phyloP scores from a whole-genome alignment of 2,329 filamentous ascomycete genomes.

The Aspergillus ruber region DNA sequence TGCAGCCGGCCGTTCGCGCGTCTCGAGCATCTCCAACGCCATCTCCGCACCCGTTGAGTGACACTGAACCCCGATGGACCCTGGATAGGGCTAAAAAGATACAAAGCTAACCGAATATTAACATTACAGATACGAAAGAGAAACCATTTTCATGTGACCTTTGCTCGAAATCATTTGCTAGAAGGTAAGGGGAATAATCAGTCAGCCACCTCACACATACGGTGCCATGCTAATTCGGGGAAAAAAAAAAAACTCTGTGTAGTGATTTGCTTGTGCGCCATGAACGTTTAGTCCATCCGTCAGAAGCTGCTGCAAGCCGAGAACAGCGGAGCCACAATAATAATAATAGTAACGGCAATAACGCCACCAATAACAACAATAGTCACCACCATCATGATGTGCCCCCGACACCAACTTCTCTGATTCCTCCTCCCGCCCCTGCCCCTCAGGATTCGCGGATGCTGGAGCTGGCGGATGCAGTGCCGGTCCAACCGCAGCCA shows the following conservation, averaged over 20 bases:
- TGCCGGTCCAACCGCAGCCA: conserved; percentile 35
- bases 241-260: conserved; percentile 10
- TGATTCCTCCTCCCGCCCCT: conserved; percentile 30
- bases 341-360: conserved; percentile 5
- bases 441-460: conserved; percentile 38
- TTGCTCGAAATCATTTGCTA: conserved; percentile 44
- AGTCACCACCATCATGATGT: conserved; percentile 22
- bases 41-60: conserved; percentile 46
- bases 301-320: conserved; percentile 35
- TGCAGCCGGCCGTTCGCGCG: conserved; percentile 44
- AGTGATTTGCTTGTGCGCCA: conserved; percentile 46
- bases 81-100: not conserved
- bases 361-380: conserved; percentile 16
- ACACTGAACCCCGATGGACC: conserved; percentile 18
- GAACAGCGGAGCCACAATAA: conserved; percentile 29
- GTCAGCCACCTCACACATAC: conserved; percentile 1
- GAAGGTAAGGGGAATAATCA: conserved; percentile 28
- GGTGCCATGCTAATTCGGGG: conserved; percentile 16
- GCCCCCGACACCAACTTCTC: conserved; percentile 28
- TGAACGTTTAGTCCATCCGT: conserved; percentile 43
- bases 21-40: conserved; percentile 46
- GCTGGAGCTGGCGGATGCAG: conserved; percentile 40
- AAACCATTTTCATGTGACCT: conserved; percentile 46
- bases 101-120: conserved; percentile 18
- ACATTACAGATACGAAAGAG: conserved; percentile 41